Percentiles rank a stretch among this genome's conserved stretches.
These are phyloP conservation scores for Aspergillus glaucus DNA, from an alignment of 2,329 filamentous ascomycete species.

Conservation along the genomic window DNA sequence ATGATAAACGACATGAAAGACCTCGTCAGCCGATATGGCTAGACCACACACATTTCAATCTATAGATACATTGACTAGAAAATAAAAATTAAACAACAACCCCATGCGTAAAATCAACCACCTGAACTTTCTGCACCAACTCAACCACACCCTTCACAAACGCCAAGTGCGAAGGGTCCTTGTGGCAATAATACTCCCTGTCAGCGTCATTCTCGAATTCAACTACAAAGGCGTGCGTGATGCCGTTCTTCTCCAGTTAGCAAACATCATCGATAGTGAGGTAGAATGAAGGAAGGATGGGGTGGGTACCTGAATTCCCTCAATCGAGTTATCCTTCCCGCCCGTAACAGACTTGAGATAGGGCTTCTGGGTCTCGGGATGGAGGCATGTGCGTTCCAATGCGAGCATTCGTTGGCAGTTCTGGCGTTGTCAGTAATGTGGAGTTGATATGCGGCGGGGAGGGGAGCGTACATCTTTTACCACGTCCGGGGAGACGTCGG, in stretches of 20 bases:
- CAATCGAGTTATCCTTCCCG: constrained; percentile 56
- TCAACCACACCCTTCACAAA: constrained; percentile 47
- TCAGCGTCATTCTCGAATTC: constrained; percentile 61
- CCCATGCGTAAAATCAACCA: constrained; percentile 28
- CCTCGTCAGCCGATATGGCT: constrained; percentile 18
- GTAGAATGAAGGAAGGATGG: neutral
- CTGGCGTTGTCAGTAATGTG: constrained; percentile 28
- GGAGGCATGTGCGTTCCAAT: constrained; percentile 53
- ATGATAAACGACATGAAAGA: constrained; percentile 19
- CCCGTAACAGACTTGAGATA: constrained; percentile 57
- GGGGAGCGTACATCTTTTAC: constrained; percentile 50
- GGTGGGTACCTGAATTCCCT: constrained; percentile 52
- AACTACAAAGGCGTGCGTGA: constrained; percentile 63
- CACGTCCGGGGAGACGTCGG: constrained; percentile 41
- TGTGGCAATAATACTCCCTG: constrained; percentile 60
- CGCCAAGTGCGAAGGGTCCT: constrained; percentile 57
- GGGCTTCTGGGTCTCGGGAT: constrained; percentile 51
- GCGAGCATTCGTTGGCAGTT: constrained; percentile 52
- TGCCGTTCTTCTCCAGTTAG: constrained; percentile 44
- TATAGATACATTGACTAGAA: neutral
- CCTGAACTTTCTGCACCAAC: constrained; percentile 29
- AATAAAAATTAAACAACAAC: constrained; percentile 1
- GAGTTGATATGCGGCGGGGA: neutral
- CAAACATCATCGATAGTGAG: neutral
- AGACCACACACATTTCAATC: neutral